Evolutionary conservation across 192 early-diverging fungal species (phyloP), one percentile per base, ranked within the genome.

Genomic region (Paraglomus brasilianum): DNA sequence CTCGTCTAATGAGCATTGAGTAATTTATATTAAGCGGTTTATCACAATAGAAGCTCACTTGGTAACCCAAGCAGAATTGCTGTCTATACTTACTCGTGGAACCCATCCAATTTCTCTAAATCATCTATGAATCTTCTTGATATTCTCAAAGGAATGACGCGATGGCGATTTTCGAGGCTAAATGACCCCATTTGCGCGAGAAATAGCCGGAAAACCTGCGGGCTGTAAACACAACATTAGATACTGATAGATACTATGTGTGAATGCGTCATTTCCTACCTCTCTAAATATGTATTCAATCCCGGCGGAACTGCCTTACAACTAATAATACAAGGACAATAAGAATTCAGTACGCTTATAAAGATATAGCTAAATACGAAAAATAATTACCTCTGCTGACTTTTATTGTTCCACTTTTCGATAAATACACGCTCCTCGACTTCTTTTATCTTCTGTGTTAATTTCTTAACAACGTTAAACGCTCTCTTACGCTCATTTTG

Each of bases 161-260:
- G 82, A 11, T 80, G 76, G 39, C 85, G 74, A 52, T 81, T 86
- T 42, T 90, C 82, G 0, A 84, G 68, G 7, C 79, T 74, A 0
- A 93, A 74, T 39, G 82, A 88, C 13, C 92, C 92, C 40, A 87
- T 71, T 21, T 88, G 86, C 4, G 86, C 74, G 53, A 92, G 72
- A 43, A 91, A 78, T 21, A 90, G 66, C 44, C 91, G 71, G 62
- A 86, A 87, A 24, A 69, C 79, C 42, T 79, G 72, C 2, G 85
- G 73, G 15, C 84, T 87, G 57, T 50, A 17, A 8, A 39, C 39
- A 21, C 2, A 43, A 13, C 51, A 55, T 51, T 22, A 41, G 5
- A 8, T 36, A 8, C 1, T 30, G 61, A 43, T 17, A 13, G 8
- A 22, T 70, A 13, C 19, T 53, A 3, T 1, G 30, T 3, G 30